These are phyloP conservation scores for Dalbergia oliveri DNA, from an alignment of 306 rosid genomes.

Conservation along the genomic window DNA sequence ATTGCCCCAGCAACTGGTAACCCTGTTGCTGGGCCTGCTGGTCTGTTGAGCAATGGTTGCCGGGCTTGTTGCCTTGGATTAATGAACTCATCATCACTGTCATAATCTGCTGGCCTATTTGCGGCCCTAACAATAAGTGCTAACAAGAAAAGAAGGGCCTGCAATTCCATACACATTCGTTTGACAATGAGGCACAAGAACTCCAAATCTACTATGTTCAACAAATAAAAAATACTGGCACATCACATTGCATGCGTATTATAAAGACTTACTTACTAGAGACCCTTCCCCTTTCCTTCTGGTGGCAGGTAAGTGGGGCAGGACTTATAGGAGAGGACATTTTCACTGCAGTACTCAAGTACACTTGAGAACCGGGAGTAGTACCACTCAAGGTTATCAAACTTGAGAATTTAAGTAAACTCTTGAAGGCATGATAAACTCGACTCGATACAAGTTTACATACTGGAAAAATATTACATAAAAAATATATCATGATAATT, in stretches of 20 bases:
- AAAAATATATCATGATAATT: too few relatives aligned
- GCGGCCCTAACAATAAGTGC: conserved; percentile 87
- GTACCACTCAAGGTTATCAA: neutral
- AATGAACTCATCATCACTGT: conserved; percentile 90
- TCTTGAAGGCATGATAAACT: too few relatives aligned
- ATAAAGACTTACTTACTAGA: conserved; percentile 27
- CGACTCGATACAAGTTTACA: too few relatives aligned
- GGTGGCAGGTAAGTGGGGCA: conserved; percentile 2
- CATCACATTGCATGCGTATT: neutral
- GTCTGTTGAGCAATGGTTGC: conserved; percentile 87
- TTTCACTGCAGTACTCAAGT: conserved; percentile 4
- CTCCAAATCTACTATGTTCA: conserved; percentile 11
- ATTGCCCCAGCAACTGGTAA: conserved; percentile 74
- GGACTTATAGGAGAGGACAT: neutral
- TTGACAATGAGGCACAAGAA: conserved; percentile 22
- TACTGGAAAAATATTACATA: too few relatives aligned
- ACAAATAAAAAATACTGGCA: neutral
- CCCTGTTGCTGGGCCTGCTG: conserved; percentile 73
- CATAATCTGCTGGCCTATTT: conserved; percentile 80
- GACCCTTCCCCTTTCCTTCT: conserved; percentile 1
- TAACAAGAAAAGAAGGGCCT: conserved; percentile 86
- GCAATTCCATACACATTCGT: conserved; percentile 52
- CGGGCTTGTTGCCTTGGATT: conserved; percentile 79
- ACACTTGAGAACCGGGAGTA: neutral
- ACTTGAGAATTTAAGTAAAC: too few relatives aligned